A percentile compares a stretch with the other conserved stretches of the same genome.
Evolutionary conservation across 345 rosid species (phyloP).

Genomic region (Gossypium arboreum): DNA sequence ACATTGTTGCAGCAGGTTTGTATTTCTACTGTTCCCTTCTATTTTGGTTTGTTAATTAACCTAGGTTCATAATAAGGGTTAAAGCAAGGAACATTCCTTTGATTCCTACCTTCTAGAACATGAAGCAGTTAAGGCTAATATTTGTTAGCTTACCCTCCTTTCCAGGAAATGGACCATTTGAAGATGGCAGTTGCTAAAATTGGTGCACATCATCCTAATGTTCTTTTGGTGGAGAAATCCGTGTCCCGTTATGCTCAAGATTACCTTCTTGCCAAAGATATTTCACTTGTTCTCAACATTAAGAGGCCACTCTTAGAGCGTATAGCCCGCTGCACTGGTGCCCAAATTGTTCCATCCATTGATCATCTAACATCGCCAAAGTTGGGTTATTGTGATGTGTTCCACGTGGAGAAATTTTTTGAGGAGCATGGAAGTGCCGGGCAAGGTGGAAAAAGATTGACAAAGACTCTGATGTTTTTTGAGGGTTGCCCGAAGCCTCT

Average conservation of each 20-base stretch:
- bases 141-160: conserved; percentile 25
- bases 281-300: conserved; percentile 87
- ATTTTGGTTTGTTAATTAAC: conserved; percentile 18
- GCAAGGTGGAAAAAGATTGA: conserved; percentile 69
- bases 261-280: conserved; percentile 84
- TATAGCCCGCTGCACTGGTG: conserved; percentile 92
- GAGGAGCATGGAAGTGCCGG: conserved; percentile 78
- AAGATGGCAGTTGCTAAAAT: conserved; percentile 98
- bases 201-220: conserved; percentile 69
- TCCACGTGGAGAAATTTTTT: conserved; percentile 76
- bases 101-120: background rate
- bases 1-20: conserved; percentile 89
- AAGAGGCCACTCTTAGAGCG: conserved; percentile 93
- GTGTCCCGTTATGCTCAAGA: conserved; percentile 94
- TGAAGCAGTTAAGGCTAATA: conserved; percentile 5
- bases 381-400: conserved; percentile 77
- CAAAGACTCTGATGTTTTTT: conserved; percentile 87
- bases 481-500: conserved; percentile 98
- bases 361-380: conserved; percentile 85
- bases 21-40: conserved; percentile 23
- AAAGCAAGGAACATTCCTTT: conserved; percentile 15
- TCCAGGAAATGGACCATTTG: conserved; percentile 96
- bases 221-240: conserved; percentile 94
- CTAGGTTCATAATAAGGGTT: conserved; percentile 8
- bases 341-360: conserved; percentile 83